Evolutionary conservation across 2,329 filamentous ascomycete species (phyloP).

Genomic region (Colletotrichum sp.): DNA sequence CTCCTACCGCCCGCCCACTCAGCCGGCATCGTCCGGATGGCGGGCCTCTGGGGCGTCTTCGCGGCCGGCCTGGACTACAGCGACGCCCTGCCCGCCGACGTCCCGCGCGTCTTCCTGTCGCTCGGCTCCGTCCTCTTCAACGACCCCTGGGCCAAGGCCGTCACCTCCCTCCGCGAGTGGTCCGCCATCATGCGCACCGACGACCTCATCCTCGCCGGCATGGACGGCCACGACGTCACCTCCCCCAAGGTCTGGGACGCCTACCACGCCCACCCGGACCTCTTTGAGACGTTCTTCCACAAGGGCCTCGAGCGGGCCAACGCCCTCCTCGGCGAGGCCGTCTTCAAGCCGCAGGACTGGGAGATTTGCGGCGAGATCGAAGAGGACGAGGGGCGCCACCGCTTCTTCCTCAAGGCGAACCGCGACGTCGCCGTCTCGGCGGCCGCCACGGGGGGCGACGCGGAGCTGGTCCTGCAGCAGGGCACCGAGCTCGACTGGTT

Average conservation of each 20-base stretch:
- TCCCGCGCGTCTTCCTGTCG: constrained; percentile 26
- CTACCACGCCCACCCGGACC: constrained; percentile 41
- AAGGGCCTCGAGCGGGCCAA: constrained; percentile 45
- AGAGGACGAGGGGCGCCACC: constrained; percentile 38
- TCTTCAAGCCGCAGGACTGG: constrained; percentile 43
- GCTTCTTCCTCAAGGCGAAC: constrained; percentile 43
- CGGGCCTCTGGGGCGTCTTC: constrained; percentile 46
- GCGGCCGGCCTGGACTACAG: constrained; percentile 37
- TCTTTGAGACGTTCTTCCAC: constrained; percentile 41
- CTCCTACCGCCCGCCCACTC: too few species aligned
- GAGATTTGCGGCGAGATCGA: constrained; percentile 41
- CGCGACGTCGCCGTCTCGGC: constrained; percentile 31
- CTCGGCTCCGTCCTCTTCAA: constrained; percentile 48
- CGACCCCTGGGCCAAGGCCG: constrained; percentile 40
- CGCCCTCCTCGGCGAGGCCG: constrained; percentile 34
- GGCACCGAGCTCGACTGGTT: constrained; percentile 48
- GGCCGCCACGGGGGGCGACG: not conserved
- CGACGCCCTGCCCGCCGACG: not conserved
- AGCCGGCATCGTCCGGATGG: too few species aligned
- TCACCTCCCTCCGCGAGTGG: constrained; percentile 41
- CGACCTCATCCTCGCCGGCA: constrained; percentile 43
- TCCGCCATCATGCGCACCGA: constrained; percentile 35
- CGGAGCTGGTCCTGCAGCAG: constrained; percentile 27
- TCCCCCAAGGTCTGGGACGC: constrained; percentile 43
- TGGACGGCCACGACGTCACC: constrained; percentile 44